Conservation (phyloP, 169 alveolate species). For the Plasmodium ovale region DNA sequence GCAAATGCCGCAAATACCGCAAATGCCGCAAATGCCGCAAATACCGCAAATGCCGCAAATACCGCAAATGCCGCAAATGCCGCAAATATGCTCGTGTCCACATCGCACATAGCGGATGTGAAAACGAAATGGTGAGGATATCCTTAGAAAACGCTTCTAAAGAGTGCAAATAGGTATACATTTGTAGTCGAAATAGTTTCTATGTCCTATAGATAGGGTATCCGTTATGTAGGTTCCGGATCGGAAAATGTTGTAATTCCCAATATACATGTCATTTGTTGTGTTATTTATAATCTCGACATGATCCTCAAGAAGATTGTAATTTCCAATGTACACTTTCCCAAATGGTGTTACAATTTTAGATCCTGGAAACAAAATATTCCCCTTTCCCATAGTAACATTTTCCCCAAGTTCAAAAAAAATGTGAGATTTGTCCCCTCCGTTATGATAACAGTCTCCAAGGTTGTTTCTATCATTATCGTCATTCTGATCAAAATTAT, state of each 20-base stretch:
- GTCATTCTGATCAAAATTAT: too few relatives aligned
- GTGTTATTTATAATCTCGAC: constrained; percentile 49
- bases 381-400: constrained; percentile 44
- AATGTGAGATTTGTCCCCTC: neutral
- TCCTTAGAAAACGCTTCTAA: too few relatives aligned
- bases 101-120: too few relatives aligned
- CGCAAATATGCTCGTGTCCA: too few relatives aligned
- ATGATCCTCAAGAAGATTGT: constrained; percentile 61
- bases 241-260: constrained; percentile 56
- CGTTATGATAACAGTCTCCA: too few relatives aligned
- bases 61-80: too few relatives aligned
- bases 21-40: too few relatives aligned
- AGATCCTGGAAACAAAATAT: constrained; percentile 59
- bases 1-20: too few relatives aligned
- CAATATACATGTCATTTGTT: constrained; percentile 50
- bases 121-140: too few relatives aligned
- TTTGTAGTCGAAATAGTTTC: constrained; percentile 58
- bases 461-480: too few relatives aligned
- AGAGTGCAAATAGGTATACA: neutral
- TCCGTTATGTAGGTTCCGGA: constrained; percentile 47
- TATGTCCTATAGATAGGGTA: constrained; percentile 33
- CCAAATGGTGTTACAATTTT: neutral
- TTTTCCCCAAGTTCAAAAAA: constrained; percentile 8
- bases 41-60: too few relatives aligned
- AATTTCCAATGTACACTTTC: constrained; percentile 33